Conservation (phyloP, 2,329 filamentous ascomycete genomes). For the Fusarium praegraminearum region DNA sequence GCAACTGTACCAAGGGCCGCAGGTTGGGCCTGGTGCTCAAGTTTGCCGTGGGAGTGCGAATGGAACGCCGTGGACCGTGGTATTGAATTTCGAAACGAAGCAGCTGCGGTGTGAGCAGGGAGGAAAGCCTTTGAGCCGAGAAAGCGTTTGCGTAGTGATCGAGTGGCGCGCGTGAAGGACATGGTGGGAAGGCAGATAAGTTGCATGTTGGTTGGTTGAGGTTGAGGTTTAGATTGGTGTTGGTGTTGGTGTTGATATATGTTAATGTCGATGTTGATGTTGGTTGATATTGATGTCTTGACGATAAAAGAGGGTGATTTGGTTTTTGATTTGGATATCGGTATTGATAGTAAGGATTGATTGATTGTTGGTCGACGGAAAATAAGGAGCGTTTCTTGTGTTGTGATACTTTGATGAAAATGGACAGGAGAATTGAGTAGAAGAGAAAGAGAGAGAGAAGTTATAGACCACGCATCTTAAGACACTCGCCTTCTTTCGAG, state of each 20-base stretch:
- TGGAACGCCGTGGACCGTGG: conserved; percentile 37
- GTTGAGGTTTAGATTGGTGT: no score
- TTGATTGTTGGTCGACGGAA: neutral
- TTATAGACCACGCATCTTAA: conserved; percentile 17
- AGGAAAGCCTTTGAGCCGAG: conserved; percentile 38
- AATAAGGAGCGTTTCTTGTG: neutral
- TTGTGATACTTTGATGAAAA: neutral
- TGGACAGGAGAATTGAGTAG: neutral
- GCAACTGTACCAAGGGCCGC: conserved; percentile 45
- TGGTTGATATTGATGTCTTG: neutral
- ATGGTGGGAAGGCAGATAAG: conserved; percentile 41
- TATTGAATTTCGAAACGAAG: conserved; percentile 44
- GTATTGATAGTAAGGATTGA: conserved; percentile 3
- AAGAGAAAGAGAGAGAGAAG: neutral
- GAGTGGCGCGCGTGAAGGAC: conserved; percentile 33
- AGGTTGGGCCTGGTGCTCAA: conserved; percentile 39
- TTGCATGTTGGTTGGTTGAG: conserved; percentile 34
- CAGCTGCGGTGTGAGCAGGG: conserved; percentile 38
- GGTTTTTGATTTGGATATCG: neutral
- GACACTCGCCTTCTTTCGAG: neutral
- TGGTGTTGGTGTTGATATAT: no score
- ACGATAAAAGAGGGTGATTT: conserved; percentile 1
- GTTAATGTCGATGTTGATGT: conserved; percentile 11
- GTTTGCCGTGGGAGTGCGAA: conserved; percentile 36
- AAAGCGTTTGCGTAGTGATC: conserved; percentile 41